Evolutionary conservation across 2,329 filamentous ascomycete genomes (phyloP), one percentile per base, ranked within the genome.

Genomic region (Fusarium sp.): DNA sequence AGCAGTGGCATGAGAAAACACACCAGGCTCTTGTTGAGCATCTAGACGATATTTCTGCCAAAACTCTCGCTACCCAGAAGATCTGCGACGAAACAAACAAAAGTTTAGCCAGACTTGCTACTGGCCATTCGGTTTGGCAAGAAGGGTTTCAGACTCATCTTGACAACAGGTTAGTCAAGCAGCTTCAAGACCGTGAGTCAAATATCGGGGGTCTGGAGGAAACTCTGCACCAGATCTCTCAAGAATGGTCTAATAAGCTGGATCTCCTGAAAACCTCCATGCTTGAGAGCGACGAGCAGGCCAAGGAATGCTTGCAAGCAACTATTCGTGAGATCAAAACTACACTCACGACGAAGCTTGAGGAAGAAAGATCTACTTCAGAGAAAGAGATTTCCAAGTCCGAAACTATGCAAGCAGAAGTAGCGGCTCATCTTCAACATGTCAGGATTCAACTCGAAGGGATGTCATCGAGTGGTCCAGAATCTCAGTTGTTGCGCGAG

Each of bases 301-400:
- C 61, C 18, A 69, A 75, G 33, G 44, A 65, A 12, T 41, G 70
- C n/a, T 24, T 81, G 4, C 71, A 73, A 22, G 33, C 36, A 11
- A 51, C 74, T 31, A 59, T 76, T 18, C 45, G 61, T 3, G 70
- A 72, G 11, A 70, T 81, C 61, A 71, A 59, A 28, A 42, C 41
- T 10, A 56, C 62, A 14, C 63, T 82, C 22, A 69, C 78, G 18
- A 39, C 73, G 31, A 72, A 73, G 3, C 69, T 82, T 44, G 61
- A 67, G 14, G 58, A 71, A 45, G 76, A 76, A 41, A 76, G 54
- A 51, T 58, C 57, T 28, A 70, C 64, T 24, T 74, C 73, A 11
- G 72, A 78, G 30, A 61, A 48, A 22, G 57, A 56, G 13, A 58
- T 74, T n/a, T 63, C 39, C 15, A 59, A 70, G 41, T 72, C 74